These are phyloP conservation scores for Myriosclerotinia curreyana DNA, from an alignment of 2,329 filamentous ascomycete species.

Conservation along the genomic window DNA sequence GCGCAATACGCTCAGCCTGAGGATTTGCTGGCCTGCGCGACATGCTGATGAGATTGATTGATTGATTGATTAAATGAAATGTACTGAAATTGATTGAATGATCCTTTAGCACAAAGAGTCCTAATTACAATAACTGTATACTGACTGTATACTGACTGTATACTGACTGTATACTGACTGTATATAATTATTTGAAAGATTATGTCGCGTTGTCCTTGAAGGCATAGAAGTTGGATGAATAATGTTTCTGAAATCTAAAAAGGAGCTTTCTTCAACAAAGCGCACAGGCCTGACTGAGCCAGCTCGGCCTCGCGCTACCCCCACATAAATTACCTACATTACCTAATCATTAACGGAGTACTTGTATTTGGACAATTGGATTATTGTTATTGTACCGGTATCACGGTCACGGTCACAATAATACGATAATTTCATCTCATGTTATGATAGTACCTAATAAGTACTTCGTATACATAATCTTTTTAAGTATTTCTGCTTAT, in stretches of 20 bases:
- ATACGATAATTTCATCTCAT: too few relatives aligned
- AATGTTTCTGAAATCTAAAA: constrained; percentile 6
- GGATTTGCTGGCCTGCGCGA: constrained; percentile 75
- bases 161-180: too few relatives aligned
- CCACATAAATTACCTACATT: constrained; percentile 6
- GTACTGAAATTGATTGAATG: not conserved
- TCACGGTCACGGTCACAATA: too few relatives aligned
- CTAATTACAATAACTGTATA: constrained; percentile 4
- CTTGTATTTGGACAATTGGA: too few relatives aligned
- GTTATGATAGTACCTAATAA: too few relatives aligned
- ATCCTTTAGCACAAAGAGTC: not conserved
- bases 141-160: too few relatives aligned
- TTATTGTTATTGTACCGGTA: too few relatives aligned
- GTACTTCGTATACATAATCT: too few relatives aligned
- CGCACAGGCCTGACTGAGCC: constrained; percentile 12
- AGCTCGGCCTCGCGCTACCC: constrained; percentile 2
- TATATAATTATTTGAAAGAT: constrained; percentile 11
- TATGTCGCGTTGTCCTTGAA: constrained; percentile 14
- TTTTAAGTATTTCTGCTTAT: too few relatives aligned
- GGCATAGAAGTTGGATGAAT: not conserved
- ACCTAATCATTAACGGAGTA: not conserved
- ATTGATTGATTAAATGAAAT: not conserved
- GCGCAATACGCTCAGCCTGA: constrained; percentile 80
- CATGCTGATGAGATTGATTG: constrained; percentile 53
- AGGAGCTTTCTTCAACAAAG: constrained; percentile 6